These are phyloP conservation scores for Vachellia pachyceras DNA, from an alignment of 306 rosid species.

Conservation along the genomic window DNA sequence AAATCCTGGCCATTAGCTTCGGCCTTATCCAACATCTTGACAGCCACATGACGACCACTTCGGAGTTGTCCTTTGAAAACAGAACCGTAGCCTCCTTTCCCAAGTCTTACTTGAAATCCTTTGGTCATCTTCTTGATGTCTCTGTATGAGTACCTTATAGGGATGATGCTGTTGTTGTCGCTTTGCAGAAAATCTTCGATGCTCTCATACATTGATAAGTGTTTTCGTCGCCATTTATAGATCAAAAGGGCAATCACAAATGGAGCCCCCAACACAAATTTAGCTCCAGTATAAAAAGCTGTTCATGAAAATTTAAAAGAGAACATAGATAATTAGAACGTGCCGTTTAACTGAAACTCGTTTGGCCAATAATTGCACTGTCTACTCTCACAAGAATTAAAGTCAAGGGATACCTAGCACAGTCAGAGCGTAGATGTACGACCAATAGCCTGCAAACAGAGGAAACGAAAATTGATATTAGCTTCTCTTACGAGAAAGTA, in stretches of 20 bases:
- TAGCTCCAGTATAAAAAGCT: not conserved
- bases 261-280: not conserved
- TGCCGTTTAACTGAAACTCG: not conserved
- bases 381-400: not conserved
- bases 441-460: not conserved
- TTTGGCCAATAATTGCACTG: not conserved
- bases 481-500: not conserved
- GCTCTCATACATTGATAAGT: not conserved
- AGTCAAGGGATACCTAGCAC: not conserved
- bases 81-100: conserved; percentile 32
- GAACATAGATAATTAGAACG: not conserved
- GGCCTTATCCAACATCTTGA: conserved; percentile 35
- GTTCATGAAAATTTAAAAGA: not conserved
- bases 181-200: not conserved
- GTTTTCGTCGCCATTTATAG: conserved; percentile 7
- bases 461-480: not conserved
- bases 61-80: conserved; percentile 37
- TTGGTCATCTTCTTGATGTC: conserved; percentile 21
- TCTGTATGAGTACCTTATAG: conserved; percentile 27
- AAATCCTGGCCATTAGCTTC: conserved; percentile 35
- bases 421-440: not conserved
- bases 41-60: conserved; percentile 29
- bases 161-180: not conserved
- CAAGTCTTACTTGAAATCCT: conserved; percentile 21
- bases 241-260: not conserved